These are phyloP conservation scores for Geotrichum histeridarum DNA, from an alignment of 1,139 yeast genomes.

Conservation along the genomic window DNA sequence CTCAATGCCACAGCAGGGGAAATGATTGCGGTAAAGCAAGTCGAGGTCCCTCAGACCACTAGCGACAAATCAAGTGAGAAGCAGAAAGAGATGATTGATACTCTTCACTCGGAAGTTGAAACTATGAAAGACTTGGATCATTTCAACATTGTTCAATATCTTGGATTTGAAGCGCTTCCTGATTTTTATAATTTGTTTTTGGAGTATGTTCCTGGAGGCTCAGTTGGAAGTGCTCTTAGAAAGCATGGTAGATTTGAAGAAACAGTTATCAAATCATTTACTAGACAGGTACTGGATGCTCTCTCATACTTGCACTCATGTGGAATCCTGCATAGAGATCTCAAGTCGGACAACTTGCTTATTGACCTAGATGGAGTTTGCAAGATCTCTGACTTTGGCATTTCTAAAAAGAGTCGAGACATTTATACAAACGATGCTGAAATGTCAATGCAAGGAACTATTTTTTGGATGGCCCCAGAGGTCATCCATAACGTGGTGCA, in stretches of 20 bases:
- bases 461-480: constrained; percentile 99
- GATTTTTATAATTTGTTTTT: constrained; percentile 77
- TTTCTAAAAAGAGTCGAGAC: constrained; percentile 80
- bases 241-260: constrained; percentile 85
- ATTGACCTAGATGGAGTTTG: constrained; percentile 90
- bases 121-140: constrained; percentile 94
- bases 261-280: constrained; percentile 62
- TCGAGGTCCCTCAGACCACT: constrained; percentile 55
- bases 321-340: constrained; percentile 89
- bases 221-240: constrained; percentile 81
- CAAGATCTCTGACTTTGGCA: constrained; percentile 95
- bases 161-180: constrained; percentile 80
- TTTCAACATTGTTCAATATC: constrained; percentile 86
- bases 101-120: constrained; percentile 85
- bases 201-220: constrained; percentile 97
- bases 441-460: constrained; percentile 97
- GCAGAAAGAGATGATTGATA: constrained; percentile 64
- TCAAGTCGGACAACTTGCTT: constrained; percentile 89
- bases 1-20: constrained; percentile 95
- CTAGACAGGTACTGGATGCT: constrained; percentile 77
- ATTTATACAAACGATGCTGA: constrained; percentile 88
- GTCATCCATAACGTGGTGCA: constrained; percentile 76
- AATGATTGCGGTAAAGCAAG: constrained; percentile 98
- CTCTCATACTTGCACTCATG: constrained; percentile 76
- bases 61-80: constrained; percentile 42